phyloP scores from a whole-genome alignment of 1,284 basidiomycete genomes.

The Leccinum huronense region DNA sequence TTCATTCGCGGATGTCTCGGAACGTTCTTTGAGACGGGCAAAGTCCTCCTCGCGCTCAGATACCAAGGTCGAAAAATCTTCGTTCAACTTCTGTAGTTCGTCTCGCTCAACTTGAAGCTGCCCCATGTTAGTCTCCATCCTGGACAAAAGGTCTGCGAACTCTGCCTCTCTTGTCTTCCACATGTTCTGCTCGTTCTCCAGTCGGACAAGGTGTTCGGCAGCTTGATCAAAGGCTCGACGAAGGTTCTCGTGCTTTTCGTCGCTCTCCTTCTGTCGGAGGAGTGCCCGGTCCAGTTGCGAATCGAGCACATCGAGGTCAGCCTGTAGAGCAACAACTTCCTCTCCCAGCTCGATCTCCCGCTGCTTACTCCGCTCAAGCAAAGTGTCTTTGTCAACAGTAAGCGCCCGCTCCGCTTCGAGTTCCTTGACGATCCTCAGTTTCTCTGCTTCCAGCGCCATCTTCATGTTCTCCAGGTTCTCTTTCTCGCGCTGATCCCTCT shows the following conservation, averaged over 20 bases:
- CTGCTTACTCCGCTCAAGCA: slow-evolving; percentile 85
- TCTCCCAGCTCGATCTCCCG: slow-evolving; percentile 85
- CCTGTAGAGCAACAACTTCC: slow-evolving; percentile 77
- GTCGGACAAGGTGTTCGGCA: slow-evolving; percentile 75
- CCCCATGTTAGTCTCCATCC: slow-evolving; percentile 64
- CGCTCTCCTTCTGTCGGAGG: slow-evolving; percentile 71
- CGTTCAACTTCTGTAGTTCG: slow-evolving; percentile 61
- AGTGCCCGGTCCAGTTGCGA: slow-evolving; percentile 83
- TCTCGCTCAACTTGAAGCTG: slow-evolving; percentile 55
- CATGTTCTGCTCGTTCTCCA: slow-evolving; percentile 75
- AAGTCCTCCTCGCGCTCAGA: slow-evolving; percentile 82
- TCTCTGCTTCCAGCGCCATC: slow-evolving; percentile 78
- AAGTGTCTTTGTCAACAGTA: slow-evolving; percentile 79
- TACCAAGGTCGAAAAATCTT: slow-evolving; percentile 72
- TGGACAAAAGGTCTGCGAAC: slow-evolving; percentile 51
- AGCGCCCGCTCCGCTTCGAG: slow-evolving; percentile 83
- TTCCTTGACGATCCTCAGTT: slow-evolving; percentile 76
- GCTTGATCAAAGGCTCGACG: slow-evolving; percentile 77
- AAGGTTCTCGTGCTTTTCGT: slow-evolving; percentile 74
- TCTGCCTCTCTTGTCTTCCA: slow-evolving; percentile 64
- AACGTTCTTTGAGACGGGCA: slow-evolving; percentile 71
- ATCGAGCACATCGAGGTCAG: slow-evolving; percentile 83
- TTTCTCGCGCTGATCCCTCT: slow-evolving; percentile 80
- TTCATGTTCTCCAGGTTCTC: slow-evolving; percentile 77
- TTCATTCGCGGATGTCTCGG: slow-evolving; percentile 66